phyloP scores from a whole-genome alignment of 331 rosid species.

The Spiraea crenata region DNA sequence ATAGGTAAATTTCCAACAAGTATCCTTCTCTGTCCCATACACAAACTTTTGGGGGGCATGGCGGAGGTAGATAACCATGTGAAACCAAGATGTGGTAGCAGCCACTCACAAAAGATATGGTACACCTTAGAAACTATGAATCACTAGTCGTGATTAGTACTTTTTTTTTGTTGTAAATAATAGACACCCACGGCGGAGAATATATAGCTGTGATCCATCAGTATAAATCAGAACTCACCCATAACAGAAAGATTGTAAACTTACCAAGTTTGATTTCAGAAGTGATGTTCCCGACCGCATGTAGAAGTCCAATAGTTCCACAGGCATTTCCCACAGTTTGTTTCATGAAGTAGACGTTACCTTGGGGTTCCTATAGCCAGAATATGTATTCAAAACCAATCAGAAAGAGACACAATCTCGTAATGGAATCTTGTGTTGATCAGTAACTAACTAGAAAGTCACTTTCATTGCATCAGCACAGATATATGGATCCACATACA shows the following conservation, averaged over 20 bases:
- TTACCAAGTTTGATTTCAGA: conserved; percentile 72
- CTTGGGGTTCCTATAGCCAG: conserved; percentile 54
- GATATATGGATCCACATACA: background rate
- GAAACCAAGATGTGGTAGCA: background rate
- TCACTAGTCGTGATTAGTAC: background rate
- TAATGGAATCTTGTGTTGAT: no score
- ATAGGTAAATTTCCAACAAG: no score
- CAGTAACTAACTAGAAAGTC: background rate
- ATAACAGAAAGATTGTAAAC: conserved; percentile 19
- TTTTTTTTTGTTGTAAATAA: background rate
- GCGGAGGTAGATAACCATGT: no score
- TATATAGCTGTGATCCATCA: background rate
- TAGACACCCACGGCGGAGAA: background rate
- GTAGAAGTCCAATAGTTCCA: conserved; percentile 94
- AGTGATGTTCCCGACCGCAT: conserved; percentile 83
- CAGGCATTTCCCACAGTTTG: conserved; percentile 97
- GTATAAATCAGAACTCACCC: background rate
- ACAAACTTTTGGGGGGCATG: no score
- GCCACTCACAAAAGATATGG: background rate
- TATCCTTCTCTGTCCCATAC: no score
- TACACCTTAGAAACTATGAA: background rate
- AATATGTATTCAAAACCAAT: conserved; percentile 1
- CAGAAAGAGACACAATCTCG: no score
- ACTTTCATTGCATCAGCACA: background rate
- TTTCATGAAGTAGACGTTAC: conserved; percentile 66